Conservation (phyloP, 2,329 filamentous ascomycete species). For the Cercospora sesami region DNA sequence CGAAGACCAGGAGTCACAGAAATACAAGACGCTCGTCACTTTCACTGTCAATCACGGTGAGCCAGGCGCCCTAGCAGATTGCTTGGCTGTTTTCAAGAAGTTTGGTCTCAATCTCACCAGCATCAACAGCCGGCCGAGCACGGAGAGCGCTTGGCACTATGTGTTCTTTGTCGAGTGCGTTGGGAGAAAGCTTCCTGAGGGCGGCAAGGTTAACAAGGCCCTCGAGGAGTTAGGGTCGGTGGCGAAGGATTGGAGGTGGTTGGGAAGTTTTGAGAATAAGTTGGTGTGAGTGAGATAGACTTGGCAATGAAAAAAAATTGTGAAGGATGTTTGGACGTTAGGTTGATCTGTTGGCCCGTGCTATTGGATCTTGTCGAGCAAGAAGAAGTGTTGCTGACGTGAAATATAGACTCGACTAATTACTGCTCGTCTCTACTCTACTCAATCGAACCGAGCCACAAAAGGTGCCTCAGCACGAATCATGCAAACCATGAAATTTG, state of each 20-base stretch:
- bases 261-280: not conserved
- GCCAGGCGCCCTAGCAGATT: slow-evolving; percentile 80
- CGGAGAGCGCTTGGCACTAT: slow-evolving; percentile 78
- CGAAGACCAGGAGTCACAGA: slow-evolving; percentile 18
- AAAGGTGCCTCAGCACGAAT: not conserved
- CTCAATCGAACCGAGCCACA: not conserved
- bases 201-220: slow-evolving; percentile 60
- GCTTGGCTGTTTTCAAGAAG: slow-evolving; percentile 73
- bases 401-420: not conserved
- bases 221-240: slow-evolving; percentile 59
- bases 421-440: not conserved
- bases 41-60: slow-evolving; percentile 71
- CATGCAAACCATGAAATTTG: not conserved
- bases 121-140: slow-evolving; percentile 82
- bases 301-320: not conserved
- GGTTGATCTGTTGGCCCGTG: not conserved
- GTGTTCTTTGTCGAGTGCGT: slow-evolving; percentile 93
- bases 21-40: slow-evolving; percentile 70
- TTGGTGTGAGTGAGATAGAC: not conserved
- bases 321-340: not conserved
- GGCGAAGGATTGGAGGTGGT: slow-evolving; percentile 47
- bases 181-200: slow-evolving; percentile 56
- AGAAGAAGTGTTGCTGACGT: not conserved
- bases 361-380: not conserved
- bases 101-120: slow-evolving; percentile 79